Percentiles rank a stretch among this genome's conserved stretches.
phyloP scores from a whole-genome alignment of 2,329 filamentous ascomycete genomes.

The Grosmannia huntii region DNA sequence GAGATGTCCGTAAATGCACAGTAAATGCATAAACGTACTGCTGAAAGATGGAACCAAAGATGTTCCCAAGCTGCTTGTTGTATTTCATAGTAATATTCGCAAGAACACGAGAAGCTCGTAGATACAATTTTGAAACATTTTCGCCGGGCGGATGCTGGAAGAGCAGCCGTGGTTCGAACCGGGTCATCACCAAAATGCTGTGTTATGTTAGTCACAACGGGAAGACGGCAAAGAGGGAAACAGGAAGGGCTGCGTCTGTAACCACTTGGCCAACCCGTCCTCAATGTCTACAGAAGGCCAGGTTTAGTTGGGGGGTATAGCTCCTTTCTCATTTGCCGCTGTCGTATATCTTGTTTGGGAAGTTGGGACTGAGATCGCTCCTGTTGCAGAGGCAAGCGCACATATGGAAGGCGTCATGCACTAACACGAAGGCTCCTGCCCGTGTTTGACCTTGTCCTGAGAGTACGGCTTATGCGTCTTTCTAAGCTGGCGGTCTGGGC shows the following conservation, averaged over 20 bases:
- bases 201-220: background rate
- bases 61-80: background rate
- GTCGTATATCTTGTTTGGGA: background rate
- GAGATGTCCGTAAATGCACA: background rate
- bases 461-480: too few species aligned
- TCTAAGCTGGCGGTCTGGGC: too few species aligned
- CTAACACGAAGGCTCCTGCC: background rate
- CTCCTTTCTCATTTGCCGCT: background rate
- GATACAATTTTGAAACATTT: background rate
- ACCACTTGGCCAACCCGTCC: slow-evolving; percentile 1
- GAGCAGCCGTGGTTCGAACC: background rate
- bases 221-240: background rate
- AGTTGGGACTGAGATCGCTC: background rate
- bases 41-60: background rate
- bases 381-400: background rate
- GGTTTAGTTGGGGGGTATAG: background rate
- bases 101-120: background rate
- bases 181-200: background rate
- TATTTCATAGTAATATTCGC: too few species aligned
- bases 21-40: background rate
- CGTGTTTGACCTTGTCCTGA: too few species aligned
- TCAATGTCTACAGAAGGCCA: background rate
- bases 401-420: background rate
- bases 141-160: background rate
- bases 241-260: background rate